Base-by-base conservation (phyloP, 169 alveolate genomes). In the Cryptosporidium sp. region DNA sequence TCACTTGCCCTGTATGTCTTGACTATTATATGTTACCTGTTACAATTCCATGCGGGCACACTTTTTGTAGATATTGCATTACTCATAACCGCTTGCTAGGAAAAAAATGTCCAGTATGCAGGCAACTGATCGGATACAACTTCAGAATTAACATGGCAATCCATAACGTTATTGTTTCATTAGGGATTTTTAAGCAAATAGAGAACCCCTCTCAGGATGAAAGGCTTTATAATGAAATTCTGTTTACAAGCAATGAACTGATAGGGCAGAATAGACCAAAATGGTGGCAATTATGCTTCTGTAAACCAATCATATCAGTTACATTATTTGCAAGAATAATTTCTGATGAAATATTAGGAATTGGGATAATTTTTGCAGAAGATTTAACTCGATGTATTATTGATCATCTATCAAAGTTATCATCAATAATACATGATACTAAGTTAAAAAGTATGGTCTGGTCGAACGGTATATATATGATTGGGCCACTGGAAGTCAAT, bases 31-130 rank as follows among this genome's bases (percentile, higher is more conserved):
- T 92, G 75, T 85, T 95, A 73, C 98, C 98, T 6, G 97, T 95
- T 35, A 96, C 98, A 21, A 87, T 96, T 73, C 89, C 89, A 33
- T 96, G 98, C 71, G 98, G 98, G 21, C 98, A 96, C 86, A 95
- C 98, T 3, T 96, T 94, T 92, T 96, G 98, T 91, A 84, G 98
- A 48, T 96, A 96, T 85, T 95, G 97, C 92, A 95, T 94, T 21
- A 95, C 95, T 6, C 97, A 94, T 84, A 85, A 86, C 55, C 91
- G 93, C 37, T 84, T 93, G 55, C 61, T 92, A 59, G 94, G 96
- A 9, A 94, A 92, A 39, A 74, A 86, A 50, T 96, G 97, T 71
- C 98, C 98, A 35, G 86, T 96, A 43, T 96, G 98, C 84, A 93
- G 98, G 48, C 97, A 93, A 70, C 92, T 93, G 51, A 80, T 95